phyloP scores from a whole-genome alignment of 805 yeast species.

The Candida nitratophila region DNA sequence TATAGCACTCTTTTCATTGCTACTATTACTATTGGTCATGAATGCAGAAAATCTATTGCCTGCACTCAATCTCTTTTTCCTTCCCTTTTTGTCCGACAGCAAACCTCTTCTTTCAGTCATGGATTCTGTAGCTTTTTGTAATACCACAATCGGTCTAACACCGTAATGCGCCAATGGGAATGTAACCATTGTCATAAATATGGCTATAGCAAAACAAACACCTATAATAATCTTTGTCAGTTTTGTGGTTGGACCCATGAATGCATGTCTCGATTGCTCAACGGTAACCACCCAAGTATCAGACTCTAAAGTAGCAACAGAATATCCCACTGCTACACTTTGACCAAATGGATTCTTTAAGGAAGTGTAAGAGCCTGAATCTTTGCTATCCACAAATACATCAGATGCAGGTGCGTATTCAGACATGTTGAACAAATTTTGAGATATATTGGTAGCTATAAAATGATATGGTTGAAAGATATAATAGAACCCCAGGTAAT shows the following conservation, averaged over 20 bases:
- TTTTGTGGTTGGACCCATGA: conserved; percentile 54
- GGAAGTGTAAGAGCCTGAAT: conserved; percentile 35
- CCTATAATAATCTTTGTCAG: conserved; percentile 68
- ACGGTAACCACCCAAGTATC: conserved; percentile 69
- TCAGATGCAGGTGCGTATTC: conserved; percentile 17
- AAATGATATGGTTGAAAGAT: conserved; percentile 32
- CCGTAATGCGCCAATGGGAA: conserved; percentile 81
- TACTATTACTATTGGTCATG: conserved; percentile 4
- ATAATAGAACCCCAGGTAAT: conserved; percentile 29
- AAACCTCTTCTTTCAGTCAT: conserved; percentile 39
- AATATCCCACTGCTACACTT: conserved; percentile 50
- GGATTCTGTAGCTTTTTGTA: conserved; percentile 78
- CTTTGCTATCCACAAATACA: conserved; percentile 14
- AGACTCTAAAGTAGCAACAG: conserved; percentile 34
- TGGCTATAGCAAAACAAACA: conserved; percentile 73
- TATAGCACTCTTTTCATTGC: neutral
- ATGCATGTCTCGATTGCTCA: conserved; percentile 51
- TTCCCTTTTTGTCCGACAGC: conserved; percentile 7
- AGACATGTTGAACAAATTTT: conserved; percentile 4
- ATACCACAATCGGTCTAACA: conserved; percentile 71
- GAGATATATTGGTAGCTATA: neutral
- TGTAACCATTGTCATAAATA: conserved; percentile 64
- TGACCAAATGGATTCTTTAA: conserved; percentile 28
- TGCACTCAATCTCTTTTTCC: conserved; percentile 9
- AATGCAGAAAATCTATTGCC: conserved; percentile 14